Percentiles rank a stretch among this genome's conserved stretches.
Conservation (phyloP, 2,329 filamentous ascomycete genomes). For the Fonsecaea multimorphosa region DNA sequence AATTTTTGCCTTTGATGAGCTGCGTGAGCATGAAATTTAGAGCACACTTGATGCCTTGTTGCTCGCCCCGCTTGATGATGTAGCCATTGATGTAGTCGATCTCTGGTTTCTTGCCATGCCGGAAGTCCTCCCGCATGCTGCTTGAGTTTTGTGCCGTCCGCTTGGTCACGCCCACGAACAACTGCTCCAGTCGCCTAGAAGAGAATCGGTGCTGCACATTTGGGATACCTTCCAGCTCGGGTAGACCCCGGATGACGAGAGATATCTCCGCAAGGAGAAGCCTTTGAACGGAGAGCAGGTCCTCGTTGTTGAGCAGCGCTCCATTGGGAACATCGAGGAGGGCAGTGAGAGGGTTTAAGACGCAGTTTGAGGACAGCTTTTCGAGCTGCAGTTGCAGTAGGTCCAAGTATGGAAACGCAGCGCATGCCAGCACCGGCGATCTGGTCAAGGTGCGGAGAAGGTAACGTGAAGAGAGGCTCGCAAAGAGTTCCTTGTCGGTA, state of each 20-base stretch:
- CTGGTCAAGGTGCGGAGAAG: conserved; percentile 69
- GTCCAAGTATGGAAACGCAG: conserved; percentile 62
- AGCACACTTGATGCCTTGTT: conserved; percentile 73
- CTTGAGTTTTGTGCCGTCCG: conserved; percentile 65
- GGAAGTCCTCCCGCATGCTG: conserved; percentile 71
- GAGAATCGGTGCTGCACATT: conserved; percentile 66
- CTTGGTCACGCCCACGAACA: conserved; percentile 62
- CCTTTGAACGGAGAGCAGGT: conserved; percentile 70
- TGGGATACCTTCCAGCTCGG: conserved; percentile 71
- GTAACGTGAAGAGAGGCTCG: conserved; percentile 57
- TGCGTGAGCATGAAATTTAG: conserved; percentile 75
- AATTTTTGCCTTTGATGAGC: conserved; percentile 70
- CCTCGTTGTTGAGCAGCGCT: conserved; percentile 69
- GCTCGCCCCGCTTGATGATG: conserved; percentile 73
- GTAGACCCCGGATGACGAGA: conserved; percentile 72
- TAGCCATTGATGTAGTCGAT: conserved; percentile 89
- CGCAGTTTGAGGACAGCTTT: conserved; percentile 73
- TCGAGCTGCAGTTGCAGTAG: conserved; percentile 77
- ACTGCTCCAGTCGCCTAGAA: conserved; percentile 65
- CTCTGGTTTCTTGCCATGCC: conserved; percentile 69
- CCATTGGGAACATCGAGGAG: conserved; percentile 79
- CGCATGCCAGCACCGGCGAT: conserved; percentile 66
- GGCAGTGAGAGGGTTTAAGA: conserved; percentile 82
- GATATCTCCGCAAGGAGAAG: conserved; percentile 76
- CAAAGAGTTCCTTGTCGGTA: conserved; percentile 37